These are phyloP conservation scores for Fusarium staphyleae DNA, from an alignment of 2,329 filamentous ascomycete genomes.

Conservation along the genomic window DNA sequence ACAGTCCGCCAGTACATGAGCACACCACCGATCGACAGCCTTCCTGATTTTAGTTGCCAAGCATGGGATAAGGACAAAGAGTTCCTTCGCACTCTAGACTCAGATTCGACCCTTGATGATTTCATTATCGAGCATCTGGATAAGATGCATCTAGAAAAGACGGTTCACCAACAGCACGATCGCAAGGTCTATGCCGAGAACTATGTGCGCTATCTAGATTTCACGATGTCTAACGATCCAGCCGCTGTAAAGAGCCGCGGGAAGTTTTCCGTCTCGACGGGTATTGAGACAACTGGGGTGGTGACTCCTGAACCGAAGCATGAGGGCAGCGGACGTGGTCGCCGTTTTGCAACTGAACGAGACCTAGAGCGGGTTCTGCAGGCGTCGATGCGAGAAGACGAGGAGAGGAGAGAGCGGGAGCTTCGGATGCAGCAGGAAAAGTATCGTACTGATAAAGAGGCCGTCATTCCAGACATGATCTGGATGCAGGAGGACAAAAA, in stretches of 20 bases:
- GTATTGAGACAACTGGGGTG: constrained; percentile 45
- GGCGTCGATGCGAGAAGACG: constrained; percentile 74
- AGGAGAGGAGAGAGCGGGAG: constrained; percentile 73
- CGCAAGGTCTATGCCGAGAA: constrained; percentile 54
- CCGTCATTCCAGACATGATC: constrained; percentile 74
- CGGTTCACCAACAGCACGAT: constrained; percentile 49
- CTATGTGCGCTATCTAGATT: constrained; percentile 61
- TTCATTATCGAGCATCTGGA: constrained; percentile 57
- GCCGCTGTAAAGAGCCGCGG: constrained; percentile 62
- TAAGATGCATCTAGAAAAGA: constrained; percentile 49
- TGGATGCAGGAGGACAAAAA: constrained; percentile 67
- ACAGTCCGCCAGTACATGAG: constrained; percentile 58
- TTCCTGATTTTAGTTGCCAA: constrained; percentile 56
- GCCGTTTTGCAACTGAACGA: constrained; percentile 73
- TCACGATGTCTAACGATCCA: constrained; percentile 63
- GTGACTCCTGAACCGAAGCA: constrained; percentile 61
- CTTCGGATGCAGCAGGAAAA: constrained; percentile 69
- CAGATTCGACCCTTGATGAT: constrained; percentile 50
- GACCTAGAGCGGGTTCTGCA: constrained; percentile 76
- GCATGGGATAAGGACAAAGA: constrained; percentile 58
- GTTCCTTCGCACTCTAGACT: constrained; percentile 53
- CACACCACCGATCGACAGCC: constrained; percentile 62
- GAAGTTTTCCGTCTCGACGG: constrained; percentile 55
- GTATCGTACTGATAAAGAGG: constrained; percentile 79
- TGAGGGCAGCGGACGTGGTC: constrained; percentile 61